Evolutionary conservation across 2,329 filamentous ascomycete species (phyloP).

Genomic region (Onygenales sp.): DNA sequence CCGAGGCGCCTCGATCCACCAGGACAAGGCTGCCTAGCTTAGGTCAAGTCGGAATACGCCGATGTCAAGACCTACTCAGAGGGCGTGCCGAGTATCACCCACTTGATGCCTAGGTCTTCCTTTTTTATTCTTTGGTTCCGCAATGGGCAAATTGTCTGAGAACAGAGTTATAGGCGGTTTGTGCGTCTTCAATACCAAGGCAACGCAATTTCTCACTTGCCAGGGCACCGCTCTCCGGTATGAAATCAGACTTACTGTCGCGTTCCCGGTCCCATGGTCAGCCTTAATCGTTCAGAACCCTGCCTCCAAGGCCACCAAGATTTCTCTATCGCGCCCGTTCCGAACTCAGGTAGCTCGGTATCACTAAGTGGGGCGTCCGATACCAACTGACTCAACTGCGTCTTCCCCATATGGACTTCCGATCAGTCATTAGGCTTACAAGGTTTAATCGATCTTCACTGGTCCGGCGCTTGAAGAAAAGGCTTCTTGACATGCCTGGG

Average conservation of each 20-base stretch:
- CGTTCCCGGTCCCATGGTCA: not conserved
- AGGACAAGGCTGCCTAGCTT: constrained; percentile 2
- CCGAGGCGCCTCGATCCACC: not conserved
- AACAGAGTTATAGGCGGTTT: not conserved
- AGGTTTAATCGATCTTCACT: constrained; percentile 1
- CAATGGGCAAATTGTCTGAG: not conserved
- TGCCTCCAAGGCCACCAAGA: not conserved
- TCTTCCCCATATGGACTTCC: not conserved
- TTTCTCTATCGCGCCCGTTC: not conserved
- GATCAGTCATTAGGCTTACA: constrained; percentile 1
- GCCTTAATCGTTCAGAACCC: constrained; percentile 1
- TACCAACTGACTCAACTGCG: not conserved
- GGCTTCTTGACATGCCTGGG: not conserved
- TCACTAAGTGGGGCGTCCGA: not conserved
- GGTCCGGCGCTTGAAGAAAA: not conserved
- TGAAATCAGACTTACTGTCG: not conserved
- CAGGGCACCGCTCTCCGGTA: not conserved
- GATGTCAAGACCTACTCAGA: not conserved
- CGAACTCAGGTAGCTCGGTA: not conserved
- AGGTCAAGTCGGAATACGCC: not conserved
- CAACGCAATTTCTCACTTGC: not conserved
- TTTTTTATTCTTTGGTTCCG: not conserved
- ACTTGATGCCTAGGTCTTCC: not conserved
- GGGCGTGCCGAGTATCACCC: not conserved
- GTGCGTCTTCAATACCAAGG: not conserved